Percentiles rank a stretch among this genome's conserved stretches.
These are phyloP conservation scores for Rossbeevera mucosa DNA, from an alignment of 768 basidiomycete species.

Conservation along the genomic window DNA sequence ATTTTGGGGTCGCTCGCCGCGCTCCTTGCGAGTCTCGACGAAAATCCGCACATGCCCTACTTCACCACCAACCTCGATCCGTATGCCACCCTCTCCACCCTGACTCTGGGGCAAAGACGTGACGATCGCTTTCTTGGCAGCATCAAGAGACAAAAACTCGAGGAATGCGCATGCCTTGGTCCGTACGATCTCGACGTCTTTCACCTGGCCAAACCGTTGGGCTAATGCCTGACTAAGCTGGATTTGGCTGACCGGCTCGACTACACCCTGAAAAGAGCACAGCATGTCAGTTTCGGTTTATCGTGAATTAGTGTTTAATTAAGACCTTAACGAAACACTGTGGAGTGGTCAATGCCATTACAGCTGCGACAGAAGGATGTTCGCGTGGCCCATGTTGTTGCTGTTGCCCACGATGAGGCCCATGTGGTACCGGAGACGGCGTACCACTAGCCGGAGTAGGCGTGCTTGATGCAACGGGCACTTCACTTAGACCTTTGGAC, in stretches of 20 bases:
- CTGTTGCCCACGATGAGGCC: conserved; percentile 32
- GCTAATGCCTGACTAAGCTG: conserved; percentile 49
- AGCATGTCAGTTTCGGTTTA: neutral
- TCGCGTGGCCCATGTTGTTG: conserved; percentile 39
- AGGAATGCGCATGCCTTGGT: conserved; percentile 91
- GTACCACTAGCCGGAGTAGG: conserved; percentile 41
- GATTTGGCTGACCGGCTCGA: conserved; percentile 54
- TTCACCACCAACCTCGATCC: conserved; percentile 62
- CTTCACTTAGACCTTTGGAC: conserved; percentile 71
- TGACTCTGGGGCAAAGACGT: conserved; percentile 58
- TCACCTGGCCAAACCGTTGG: conserved; percentile 72
- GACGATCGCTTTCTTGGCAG: conserved; percentile 82
- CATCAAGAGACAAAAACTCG: conserved; percentile 74
- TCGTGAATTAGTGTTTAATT: neutral
- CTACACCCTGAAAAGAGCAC: conserved; percentile 54
- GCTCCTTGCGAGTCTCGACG: conserved; percentile 90
- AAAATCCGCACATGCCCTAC: conserved; percentile 51
- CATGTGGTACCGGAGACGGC: conserved; percentile 31
- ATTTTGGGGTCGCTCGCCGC: conserved; percentile 68
- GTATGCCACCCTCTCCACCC: conserved; percentile 89
- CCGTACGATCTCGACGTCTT: conserved; percentile 86
- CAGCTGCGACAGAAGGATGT: conserved; percentile 48
- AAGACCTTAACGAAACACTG: conserved; percentile 91
- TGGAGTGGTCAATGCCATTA: conserved; percentile 58
- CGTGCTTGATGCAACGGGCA: conserved; percentile 36